A percentile compares a stretch with the other conserved stretches of the same genome.
Evolutionary conservation across 345 rosid genomes (phyloP).

Genomic region (Boechera stricta): DNA sequence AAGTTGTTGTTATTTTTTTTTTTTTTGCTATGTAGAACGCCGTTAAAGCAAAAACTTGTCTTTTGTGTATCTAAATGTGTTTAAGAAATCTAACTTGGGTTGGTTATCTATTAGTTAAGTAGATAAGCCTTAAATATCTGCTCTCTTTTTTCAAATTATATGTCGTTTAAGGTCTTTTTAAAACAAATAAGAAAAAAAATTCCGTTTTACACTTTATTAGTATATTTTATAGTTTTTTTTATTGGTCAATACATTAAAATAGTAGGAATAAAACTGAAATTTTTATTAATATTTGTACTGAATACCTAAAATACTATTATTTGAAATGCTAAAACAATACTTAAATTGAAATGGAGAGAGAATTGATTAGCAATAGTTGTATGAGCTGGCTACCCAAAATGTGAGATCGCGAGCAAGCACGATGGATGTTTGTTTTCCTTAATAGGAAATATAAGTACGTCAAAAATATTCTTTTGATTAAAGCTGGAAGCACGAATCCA

Average conservation of each 20-base stretch:
- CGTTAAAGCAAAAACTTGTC: neutral
- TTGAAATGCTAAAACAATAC: too few species aligned
- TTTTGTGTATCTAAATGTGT: neutral
- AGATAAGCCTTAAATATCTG: neutral
- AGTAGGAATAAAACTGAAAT: too few species aligned
- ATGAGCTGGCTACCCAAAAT: neutral
- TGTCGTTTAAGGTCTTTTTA: too few species aligned
- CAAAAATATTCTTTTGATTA: neutral
- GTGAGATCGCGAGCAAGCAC: neutral
- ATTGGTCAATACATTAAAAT: too few species aligned
- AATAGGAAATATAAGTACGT: neutral
- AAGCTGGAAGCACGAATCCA: slow-evolving; percentile 25
- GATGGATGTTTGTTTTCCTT: neutral
- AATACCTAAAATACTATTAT: too few species aligned
- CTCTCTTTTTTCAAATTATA: too few species aligned
- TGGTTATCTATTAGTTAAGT: neutral
- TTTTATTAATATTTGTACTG: too few species aligned
- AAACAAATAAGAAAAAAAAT: too few species aligned
- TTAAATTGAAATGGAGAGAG: too few species aligned
- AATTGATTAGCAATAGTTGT: neutral
- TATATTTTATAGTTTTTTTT: too few species aligned
- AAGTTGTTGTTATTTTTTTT: neutral
- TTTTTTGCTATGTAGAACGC: too few species aligned
- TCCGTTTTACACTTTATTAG: too few species aligned
- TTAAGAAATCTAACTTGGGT: neutral